Percentiles rank a stretch among this genome's conserved stretches.
These are phyloP conservation scores for Helicostylum pulchrum DNA, from an alignment of 192 early-diverging fungal genomes.

Conservation along the genomic window DNA sequence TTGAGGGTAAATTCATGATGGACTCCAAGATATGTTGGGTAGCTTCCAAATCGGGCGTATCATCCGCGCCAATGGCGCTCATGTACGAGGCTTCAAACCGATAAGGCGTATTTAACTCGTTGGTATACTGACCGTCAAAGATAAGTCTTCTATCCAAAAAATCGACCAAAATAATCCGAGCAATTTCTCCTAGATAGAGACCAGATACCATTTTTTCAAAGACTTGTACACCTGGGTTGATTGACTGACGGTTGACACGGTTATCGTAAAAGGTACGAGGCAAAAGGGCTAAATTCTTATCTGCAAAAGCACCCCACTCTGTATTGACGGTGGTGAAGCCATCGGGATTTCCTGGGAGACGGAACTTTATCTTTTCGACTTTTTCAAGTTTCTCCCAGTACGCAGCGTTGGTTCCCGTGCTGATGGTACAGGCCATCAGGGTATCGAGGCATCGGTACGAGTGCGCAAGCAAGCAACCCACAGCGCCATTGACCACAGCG, in stretches of 20 bases:
- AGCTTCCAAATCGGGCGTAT: conserved; percentile 57
- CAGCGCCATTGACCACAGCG: conserved; percentile 93
- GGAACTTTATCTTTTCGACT: conserved; percentile 6
- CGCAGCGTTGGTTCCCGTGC: conserved; percentile 94
- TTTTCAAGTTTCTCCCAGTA: conserved; percentile 81
- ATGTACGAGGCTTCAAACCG: conserved; percentile 76
- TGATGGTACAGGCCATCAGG: conserved; percentile 81
- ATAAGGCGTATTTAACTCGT: conserved; percentile 64
- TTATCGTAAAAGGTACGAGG: conserved; percentile 83
- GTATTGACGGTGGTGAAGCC: conserved; percentile 88
- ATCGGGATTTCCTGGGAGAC: conserved; percentile 25
- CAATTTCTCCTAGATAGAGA: conserved; percentile 90
- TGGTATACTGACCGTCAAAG: conserved; percentile 63
- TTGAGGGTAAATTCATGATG: conserved; percentile 58
- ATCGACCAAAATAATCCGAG: conserved; percentile 72
- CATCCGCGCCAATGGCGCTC: conserved; percentile 70
- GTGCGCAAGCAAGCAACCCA: conserved; percentile 85
- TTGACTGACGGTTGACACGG: conserved; percentile 72
- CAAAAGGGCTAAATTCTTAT: conserved; percentile 64
- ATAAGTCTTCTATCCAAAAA: conserved; percentile 79
- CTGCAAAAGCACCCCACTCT: conserved; percentile 93
- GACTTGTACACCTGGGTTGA: conserved; percentile 75
- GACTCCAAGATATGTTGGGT: conserved; percentile 72
- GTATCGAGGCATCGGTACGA: conserved; percentile 78
- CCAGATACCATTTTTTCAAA: conserved; percentile 96